Evolutionary conservation across 192 early-diverging fungal genomes (phyloP).

Genomic region (Cladochytrium replicatum): DNA sequence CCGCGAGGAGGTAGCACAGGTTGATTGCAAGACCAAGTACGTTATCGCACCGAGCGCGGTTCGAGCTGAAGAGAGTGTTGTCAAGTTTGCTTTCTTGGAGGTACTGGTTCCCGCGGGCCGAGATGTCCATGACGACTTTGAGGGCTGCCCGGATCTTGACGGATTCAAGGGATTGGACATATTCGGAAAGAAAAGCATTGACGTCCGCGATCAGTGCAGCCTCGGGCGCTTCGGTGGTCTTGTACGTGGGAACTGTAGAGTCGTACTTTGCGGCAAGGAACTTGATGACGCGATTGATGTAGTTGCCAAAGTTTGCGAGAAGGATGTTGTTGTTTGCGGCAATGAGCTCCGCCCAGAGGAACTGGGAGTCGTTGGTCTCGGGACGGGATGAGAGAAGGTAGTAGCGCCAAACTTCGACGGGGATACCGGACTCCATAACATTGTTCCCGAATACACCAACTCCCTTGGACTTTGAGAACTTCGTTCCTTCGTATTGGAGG

Average conservation of each 20-base stretch:
- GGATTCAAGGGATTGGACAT: slow-evolving; percentile 66
- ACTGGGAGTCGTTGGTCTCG: slow-evolving; percentile 82
- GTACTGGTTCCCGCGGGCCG: slow-evolving; percentile 87
- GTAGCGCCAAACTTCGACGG: slow-evolving; percentile 94
- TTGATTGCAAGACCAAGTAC: slow-evolving; percentile 77
- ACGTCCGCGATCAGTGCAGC: slow-evolving; percentile 69
- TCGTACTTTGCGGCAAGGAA: slow-evolving; percentile 90
- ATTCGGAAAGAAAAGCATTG: slow-evolving; percentile 63
- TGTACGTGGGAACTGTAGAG: slow-evolving; percentile 58
- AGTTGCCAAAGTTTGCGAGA: slow-evolving; percentile 92
- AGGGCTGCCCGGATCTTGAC: slow-evolving; percentile 81
- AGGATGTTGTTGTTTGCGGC: slow-evolving; percentile 92
- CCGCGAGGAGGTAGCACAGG: slow-evolving; percentile 81
- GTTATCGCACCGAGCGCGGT: slow-evolving; percentile 72
- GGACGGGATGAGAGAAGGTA: slow-evolving; percentile 87
- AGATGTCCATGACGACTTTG: slow-evolving; percentile 86
- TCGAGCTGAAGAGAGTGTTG: slow-evolving; percentile 72
- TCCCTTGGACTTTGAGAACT: slow-evolving; percentile 94
- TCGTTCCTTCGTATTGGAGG: slow-evolving; percentile 89
- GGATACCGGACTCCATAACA: slow-evolving; percentile 82
- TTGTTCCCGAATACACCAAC: slow-evolving; percentile 97
- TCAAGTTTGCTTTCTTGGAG: slow-evolving; percentile 89
- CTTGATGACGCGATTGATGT: slow-evolving; percentile 93
- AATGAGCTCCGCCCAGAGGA: slow-evolving; percentile 89
- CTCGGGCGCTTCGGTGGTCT: slow-evolving; percentile 49